These are phyloP conservation scores for Aspergillus quadrilineatus DNA, from an alignment of 2,329 filamentous ascomycete species.

Conservation along the genomic window DNA sequence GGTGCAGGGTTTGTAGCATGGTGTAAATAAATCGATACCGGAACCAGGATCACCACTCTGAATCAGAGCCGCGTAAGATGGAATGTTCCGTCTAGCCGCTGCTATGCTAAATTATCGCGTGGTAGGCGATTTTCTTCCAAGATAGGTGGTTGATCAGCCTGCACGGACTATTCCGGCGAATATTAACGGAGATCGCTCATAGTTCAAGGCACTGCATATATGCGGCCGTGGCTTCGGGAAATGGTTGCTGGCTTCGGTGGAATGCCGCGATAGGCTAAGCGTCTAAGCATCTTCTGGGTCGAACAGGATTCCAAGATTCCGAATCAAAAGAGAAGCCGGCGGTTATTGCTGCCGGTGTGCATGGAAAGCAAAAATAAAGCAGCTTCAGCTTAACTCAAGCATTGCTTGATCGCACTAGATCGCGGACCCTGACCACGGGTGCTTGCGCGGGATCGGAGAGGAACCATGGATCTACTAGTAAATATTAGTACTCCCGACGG, in stretches of 20 bases:
- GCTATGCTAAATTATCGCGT: neutral
- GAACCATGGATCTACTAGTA: conserved; percentile 24
- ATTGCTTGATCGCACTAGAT: neutral
- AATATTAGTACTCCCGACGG: too few species aligned
- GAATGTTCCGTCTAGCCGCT: neutral
- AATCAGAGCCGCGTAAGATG: neutral
- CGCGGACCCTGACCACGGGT: conserved; percentile 16
- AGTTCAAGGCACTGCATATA: neutral
- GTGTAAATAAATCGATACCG: neutral
- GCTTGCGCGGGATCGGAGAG: conserved; percentile 19
- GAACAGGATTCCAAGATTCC: neutral
- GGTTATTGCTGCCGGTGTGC: neutral
- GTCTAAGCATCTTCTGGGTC: too few species aligned
- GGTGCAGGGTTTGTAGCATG: neutral
- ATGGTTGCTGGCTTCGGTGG: neutral
- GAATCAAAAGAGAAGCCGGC: neutral
- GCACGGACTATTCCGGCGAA: neutral
- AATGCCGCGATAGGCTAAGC: neutral
- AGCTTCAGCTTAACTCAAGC: neutral
- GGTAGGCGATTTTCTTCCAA: conserved; percentile 1
- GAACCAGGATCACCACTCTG: neutral
- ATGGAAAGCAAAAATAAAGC: neutral
- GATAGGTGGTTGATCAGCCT: neutral
- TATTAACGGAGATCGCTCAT: neutral
- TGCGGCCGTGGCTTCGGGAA: neutral